A percentile compares a stretch with the other conserved stretches of the same genome.
Conservation (phyloP, 225 moss, liverwort and hornwort genomes). For the Rhytidiadelphus loreus region DNA sequence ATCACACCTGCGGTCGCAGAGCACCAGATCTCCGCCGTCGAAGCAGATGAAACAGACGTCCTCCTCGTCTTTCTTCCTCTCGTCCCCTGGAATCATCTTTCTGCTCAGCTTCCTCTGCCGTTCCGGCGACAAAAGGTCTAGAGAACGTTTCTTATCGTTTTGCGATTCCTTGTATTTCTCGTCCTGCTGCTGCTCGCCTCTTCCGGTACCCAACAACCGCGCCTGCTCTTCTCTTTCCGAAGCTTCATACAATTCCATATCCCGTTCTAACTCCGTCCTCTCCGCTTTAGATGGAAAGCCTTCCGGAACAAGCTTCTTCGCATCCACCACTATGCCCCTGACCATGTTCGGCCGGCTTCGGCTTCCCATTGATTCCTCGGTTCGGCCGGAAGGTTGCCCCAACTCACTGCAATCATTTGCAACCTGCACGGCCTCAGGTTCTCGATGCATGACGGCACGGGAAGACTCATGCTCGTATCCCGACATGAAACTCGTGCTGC, state of each 20-base stretch:
- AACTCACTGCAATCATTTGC: neutral
- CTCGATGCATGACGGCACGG: neutral
- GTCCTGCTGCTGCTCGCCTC: constrained; percentile 30
- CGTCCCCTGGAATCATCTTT: constrained; percentile 24
- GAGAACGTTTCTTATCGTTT: constrained; percentile 68
- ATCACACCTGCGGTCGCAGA: constrained; percentile 16
- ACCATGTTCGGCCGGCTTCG: neutral
- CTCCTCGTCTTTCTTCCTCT: constrained; percentile 67
- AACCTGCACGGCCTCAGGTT: neutral
- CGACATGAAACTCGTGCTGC: neutral
- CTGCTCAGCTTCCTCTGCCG: constrained; percentile 70
- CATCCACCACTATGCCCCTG: neutral
- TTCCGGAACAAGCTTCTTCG: neutral
- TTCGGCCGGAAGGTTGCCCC: neutral
- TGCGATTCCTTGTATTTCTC: constrained; percentile 10
- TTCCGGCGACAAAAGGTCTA: constrained; percentile 36
- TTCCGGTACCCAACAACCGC: constrained; percentile 16
- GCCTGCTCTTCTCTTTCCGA: constrained; percentile 57
- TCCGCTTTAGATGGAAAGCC: neutral
- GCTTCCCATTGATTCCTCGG: neutral
- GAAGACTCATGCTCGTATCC: neutral
- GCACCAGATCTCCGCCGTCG: constrained; percentile 88
- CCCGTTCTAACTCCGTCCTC: constrained; percentile 65
- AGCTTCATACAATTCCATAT: constrained; percentile 64
- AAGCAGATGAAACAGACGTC: constrained; percentile 98